Evolutionary conservation across 2,329 filamentous ascomycete species (phyloP).

Genomic region (Cylindrodendrum hubeiense): DNA sequence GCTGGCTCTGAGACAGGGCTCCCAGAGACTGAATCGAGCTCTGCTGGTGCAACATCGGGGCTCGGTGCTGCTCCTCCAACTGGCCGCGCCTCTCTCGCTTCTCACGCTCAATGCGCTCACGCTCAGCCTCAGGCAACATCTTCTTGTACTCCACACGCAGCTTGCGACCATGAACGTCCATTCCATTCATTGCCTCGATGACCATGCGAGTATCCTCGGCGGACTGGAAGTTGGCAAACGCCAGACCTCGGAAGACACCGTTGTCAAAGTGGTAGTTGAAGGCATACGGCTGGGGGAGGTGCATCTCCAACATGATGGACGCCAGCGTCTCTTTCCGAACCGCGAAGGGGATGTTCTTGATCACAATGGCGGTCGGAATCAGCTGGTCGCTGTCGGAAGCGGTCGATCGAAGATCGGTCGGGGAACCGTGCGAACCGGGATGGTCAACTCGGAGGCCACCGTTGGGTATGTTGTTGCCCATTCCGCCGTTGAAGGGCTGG

Average conservation of each 20-base stretch:
- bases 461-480: constrained; percentile 54
- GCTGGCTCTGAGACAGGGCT: constrained; percentile 74
- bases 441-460: constrained; percentile 59
- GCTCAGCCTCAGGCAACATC: constrained; percentile 95
- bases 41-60: constrained; percentile 84
- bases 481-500: constrained; percentile 50
- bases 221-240: constrained; percentile 98
- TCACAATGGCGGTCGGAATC: constrained; percentile 97
- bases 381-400: constrained; percentile 81
- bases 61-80: constrained; percentile 93
- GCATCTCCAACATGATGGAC: constrained; percentile 92
- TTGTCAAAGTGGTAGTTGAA: constrained; percentile 99
- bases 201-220: constrained; percentile 93
- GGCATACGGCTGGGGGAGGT: constrained; percentile 93
- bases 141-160: constrained; percentile 99
- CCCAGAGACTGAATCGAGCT: constrained; percentile 85
- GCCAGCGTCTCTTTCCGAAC: constrained; percentile 97
- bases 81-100: constrained; percentile 97
- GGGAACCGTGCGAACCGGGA: constrained; percentile 54
- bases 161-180: constrained; percentile 95
- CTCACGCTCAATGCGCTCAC: constrained; percentile 95
- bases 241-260: constrained; percentile 93
- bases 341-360: constrained; percentile 99
- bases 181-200: constrained; percentile 94
- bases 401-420: constrained; percentile 55